Evolutionary conservation across 352 stramenopile genomes (phyloP), one percentile per base, ranked within the genome.

Genomic region (Blastocystis sp.): DNA sequence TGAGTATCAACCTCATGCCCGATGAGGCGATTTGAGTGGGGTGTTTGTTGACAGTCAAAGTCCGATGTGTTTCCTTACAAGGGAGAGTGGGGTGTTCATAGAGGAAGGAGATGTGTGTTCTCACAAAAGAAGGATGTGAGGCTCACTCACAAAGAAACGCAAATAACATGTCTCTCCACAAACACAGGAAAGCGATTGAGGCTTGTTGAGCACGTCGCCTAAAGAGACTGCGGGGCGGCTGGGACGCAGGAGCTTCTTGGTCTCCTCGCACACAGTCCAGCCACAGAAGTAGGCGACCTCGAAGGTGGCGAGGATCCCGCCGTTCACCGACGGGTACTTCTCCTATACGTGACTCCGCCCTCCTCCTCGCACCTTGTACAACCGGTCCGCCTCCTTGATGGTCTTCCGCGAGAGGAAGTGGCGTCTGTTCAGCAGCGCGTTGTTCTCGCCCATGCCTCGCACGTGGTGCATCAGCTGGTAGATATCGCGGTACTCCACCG

Each of bases 401-500:
- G 67, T 80, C 3, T 62, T 35, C 9, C 67, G 41, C 37, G 79
- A 65, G 21, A 89, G 19, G 29, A 66, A 45, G 26, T 60, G 50
- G 19, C 67, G 37, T 19, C 60, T 60, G 33, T 89, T 33, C n/a
- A 35, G 31, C 41, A 77, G 26, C n/a, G 61, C 62, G 33, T 89
- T 89, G 19, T 76, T 89, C 62, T 89, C 79, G 13, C 79, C 79
- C 74, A 82, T 82, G 37, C 66, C 66, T 16, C 59, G 55, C n/a
- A 89, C 29, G 60, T 89, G 79, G 33, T 89, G 63, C 79, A 89
- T 89, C 41, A 89, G 37, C 41, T 89, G 79, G 41, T 77, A 77
- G 26, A 89, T 78, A 39, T 89, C 79, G n/a, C 79, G 79, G 41
- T 89, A 89, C 39, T 89, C 79, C 59, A 80, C 79, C 35, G 79